Evolutionary conservation across 129 eudicot species (phyloP), one percentile per base, ranked within the genome.

Genomic region (Tagetes erecta): DNA sequence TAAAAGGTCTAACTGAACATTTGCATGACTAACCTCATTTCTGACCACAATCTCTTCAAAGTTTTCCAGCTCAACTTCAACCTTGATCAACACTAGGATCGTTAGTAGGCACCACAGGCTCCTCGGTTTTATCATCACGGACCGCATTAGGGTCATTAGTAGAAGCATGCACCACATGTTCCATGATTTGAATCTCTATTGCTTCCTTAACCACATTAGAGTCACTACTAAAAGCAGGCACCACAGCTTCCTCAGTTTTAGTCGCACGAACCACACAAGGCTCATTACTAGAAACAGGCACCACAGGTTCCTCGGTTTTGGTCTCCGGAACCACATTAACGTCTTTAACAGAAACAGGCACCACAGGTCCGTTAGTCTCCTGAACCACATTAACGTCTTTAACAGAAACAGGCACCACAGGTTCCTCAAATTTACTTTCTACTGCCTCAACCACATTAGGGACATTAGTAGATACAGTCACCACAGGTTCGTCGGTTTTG

Each of bases 81-180:
- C 55, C 70, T 39, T 51, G 58, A 5, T 3, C 30, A 13, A 13
- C 50, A 37, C 38, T 38, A 64, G 71, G 47, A 8, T 5, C 40
- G 27, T 20, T 20, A 63, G 6, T 38, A 63, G 63, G 52, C 55
- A 67, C 44, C 42, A 31, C 57, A 47, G 71, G 66, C 57, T 68
- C 69, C 58, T 68, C 52, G 4, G 33, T 12, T 46, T 49, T 46
- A 34, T 37, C 36, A 45, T 46, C 76, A 47, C 37, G 63, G 31
- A 10, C 69, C 59, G 36, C 57, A 14, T 45, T 57, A 57, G 63
- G 3, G n/a, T 36, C 60, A 8, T 55, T 44, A 33, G 7, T 14
- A 36, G 49, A 51, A 71, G 14, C 70, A 74, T 27, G 27, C 46
- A 49, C 72, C 79, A 38, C 77, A 8, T 76, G 37, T 33, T 66